Base-by-base conservation (phyloP, 495 filamentous ascomycete species). In the Penicillium herquei region DNA sequence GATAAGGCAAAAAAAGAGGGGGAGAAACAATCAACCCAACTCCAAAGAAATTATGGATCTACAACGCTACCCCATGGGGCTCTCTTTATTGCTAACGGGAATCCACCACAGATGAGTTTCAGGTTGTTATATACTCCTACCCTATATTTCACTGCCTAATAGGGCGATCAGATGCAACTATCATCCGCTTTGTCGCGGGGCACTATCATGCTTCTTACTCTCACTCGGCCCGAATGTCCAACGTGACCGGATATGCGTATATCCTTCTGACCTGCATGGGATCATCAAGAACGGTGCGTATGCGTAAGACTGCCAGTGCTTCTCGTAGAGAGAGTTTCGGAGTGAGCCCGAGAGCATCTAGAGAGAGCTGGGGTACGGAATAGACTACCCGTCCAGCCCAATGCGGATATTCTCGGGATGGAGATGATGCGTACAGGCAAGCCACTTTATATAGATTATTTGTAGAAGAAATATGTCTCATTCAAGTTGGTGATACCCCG, bases 261-360 rank as follows among this genome's bases (percentile, higher is more conserved):
- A 49, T 11, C 46, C 46, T 49, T 39, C 46, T 49, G 33, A 49
- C 46, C 46, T 54, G 52, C 42, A 54, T 30, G n/a, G 26, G 39
- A 30, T 35, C 40, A 34, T 39, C 9, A 35, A 39, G 17, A 26
- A 54, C 45, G 46, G 51, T 53, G 21, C 21, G 21, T 42, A 43
- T 30, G 17, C 51, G 47, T 35, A 49, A 56, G 42, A 40, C 33
- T 45, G 31, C n/a, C n/a, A n/a, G n/a, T n/a, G n/a, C 21, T 26
- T 4, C 21, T 26, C 4, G 4, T 26, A 44, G 30, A 39, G 18
- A 48, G 45, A 49, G 46, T 54, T 33, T 62, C 59, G 59, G 59
- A 51, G 59, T 12, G 46, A 57, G 21, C 12, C 58, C 58, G 54
- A 9, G 9, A 48, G 30, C 17, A 48, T 33, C n/a, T n/a, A n/a